Evolutionary conservation across 495 filamentous ascomycete species (phyloP).

Genomic region (Aspergillus cristatus): DNA sequence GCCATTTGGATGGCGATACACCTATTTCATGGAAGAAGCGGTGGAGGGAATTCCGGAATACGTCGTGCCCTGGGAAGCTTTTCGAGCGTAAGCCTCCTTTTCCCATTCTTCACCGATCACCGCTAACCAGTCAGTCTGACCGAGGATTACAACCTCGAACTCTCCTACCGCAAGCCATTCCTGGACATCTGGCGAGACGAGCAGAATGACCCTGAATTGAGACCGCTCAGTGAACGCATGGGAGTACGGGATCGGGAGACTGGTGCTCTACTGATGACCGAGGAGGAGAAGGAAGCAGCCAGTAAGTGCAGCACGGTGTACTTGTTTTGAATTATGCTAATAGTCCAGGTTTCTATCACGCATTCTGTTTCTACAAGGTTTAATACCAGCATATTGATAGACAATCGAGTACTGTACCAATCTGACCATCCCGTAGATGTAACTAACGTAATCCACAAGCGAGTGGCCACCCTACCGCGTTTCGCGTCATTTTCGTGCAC

Average conservation of each 20-base stretch:
- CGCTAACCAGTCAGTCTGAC: slow-evolving; percentile 44
- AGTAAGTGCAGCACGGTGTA: slow-evolving; percentile 33
- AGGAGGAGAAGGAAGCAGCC: slow-evolving; percentile 83
- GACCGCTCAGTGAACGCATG: slow-evolving; percentile 86
- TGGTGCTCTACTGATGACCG: slow-evolving; percentile 57
- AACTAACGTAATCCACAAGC: background rate
- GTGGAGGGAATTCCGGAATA: slow-evolving; percentile 96
- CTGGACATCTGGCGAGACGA: slow-evolving; percentile 84
- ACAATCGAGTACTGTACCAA: no score
- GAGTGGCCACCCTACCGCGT: no score
- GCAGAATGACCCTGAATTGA: slow-evolving; percentile 69
- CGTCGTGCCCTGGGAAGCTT: slow-evolving; percentile 96
- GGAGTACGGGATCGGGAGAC: slow-evolving; percentile 66
- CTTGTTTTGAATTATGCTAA: no score
- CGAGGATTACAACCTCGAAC: slow-evolving; percentile 91
- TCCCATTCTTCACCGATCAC: background rate
- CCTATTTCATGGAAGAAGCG: slow-evolving; percentile 88
- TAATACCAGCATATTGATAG: slow-evolving; percentile 23
- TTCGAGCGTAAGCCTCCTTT: slow-evolving; percentile 54
- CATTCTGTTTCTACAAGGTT: slow-evolving; percentile 91
- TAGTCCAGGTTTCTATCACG: slow-evolving; percentile 71
- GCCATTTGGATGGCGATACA: slow-evolving; percentile 96
- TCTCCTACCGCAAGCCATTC: slow-evolving; percentile 86
- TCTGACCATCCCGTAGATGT: no score
- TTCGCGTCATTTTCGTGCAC: no score